phyloP scores from a whole-genome alignment of 176 grass and related monocot species.

The Urochloa ruziziensis region DNA sequence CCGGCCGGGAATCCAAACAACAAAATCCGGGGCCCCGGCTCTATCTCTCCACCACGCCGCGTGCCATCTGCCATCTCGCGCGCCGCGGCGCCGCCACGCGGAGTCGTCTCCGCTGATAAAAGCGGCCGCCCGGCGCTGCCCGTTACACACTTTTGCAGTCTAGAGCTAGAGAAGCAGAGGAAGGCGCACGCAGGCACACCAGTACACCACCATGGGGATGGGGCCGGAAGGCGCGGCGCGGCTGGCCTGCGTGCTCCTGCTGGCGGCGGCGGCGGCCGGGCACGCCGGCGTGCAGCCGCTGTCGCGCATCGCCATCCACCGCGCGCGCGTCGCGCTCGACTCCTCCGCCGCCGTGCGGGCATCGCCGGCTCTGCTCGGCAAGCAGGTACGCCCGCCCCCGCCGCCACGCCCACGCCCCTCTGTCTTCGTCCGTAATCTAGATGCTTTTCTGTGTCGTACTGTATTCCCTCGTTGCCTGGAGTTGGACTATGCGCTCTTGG shows the following conservation, averaged over 20 bases:
- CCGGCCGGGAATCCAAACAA: too few relatives aligned
- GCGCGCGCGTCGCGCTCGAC: constrained; percentile 50
- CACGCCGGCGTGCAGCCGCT: constrained; percentile 66
- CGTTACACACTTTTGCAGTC: too few relatives aligned
- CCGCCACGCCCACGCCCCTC: too few relatives aligned
- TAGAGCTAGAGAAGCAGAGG: too few relatives aligned
- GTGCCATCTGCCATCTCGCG: too few relatives aligned
- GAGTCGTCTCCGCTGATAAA: too few relatives aligned
- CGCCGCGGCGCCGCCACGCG: too few relatives aligned
- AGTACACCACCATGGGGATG: not conserved
- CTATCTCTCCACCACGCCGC: too few relatives aligned
- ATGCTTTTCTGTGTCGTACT: not conserved
- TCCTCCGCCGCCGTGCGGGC: constrained; percentile 45
- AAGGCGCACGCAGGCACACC: too few relatives aligned
- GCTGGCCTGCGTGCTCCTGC: not conserved
- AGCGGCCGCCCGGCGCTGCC: too few relatives aligned
- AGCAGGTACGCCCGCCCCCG: constrained; percentile 48
- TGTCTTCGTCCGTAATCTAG: not conserved
- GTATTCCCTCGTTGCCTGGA: not conserved
- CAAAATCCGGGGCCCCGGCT: too few relatives aligned
- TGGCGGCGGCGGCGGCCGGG: not conserved
- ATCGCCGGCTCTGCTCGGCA: constrained; percentile 53
- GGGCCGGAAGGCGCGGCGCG: not conserved
- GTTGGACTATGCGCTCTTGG: not conserved
- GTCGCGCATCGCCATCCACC: constrained; percentile 65